Evolutionary conservation across 768 basidiomycete genomes (phyloP), one percentile per base, ranked within the genome.

Genomic region (Galerina sulciceps): DNA sequence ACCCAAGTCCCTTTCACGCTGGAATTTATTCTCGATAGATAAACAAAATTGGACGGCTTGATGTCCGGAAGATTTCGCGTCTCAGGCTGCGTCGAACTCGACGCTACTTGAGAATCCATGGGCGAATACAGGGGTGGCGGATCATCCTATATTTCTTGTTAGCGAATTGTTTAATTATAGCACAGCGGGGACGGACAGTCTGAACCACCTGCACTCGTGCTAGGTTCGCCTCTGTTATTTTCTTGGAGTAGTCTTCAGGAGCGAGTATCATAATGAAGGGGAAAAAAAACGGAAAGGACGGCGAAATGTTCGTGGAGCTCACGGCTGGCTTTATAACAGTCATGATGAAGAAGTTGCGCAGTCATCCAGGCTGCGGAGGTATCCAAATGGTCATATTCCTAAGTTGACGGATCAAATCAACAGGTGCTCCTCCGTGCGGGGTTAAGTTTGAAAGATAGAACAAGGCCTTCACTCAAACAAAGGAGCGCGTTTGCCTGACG

Each of bases 1-100:
- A 79, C 65, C 70, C 81, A 84, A 1, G 61, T 59, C 10, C 74
- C 79, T 58, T 70, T 73, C 31, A 80, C 65, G 2, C 68, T 60
- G 0, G 58, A 56, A 58, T 77, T 72, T 5, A 31, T 50, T 34
- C 71, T 71, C 20, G 65, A 65, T 10, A 78, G 60, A 11, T 66
- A 67, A 50, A 76, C 51, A 53, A 66, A 75, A 56, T 79, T 77
- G 57, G 66, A 68, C 0, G 77, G 69, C 56, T 75, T 74, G 57
- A 70, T 51, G 17, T 62, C 46, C 17, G 64, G 66, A 11, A 56
- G 50, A 60, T 20, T 31, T 36, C 45, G 45, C 3, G 35, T 37
- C 18, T 36, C 11, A 34, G 53, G 49, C 10, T 23, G 23, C 35
- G n/a, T 53, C 15, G 49, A 35, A 6, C 41, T 40, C 37, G 50